These are phyloP conservation scores for Penicillium crystallinum DNA, from an alignment of 495 filamentous ascomycete species.

Conservation along the genomic window DNA sequence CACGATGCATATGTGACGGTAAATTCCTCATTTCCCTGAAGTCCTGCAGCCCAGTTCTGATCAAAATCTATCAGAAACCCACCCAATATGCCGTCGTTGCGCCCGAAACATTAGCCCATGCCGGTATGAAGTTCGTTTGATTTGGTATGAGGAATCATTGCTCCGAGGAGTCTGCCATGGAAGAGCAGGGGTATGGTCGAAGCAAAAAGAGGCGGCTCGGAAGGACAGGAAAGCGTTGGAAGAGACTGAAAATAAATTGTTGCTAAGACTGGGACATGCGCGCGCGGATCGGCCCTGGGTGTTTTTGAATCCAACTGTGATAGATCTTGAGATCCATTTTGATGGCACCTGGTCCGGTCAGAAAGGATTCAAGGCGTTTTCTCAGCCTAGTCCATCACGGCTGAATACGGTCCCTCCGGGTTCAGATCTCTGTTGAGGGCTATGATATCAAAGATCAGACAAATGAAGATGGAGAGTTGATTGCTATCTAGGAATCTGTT, in stretches of 20 bases:
- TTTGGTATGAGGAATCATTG: constrained; percentile 24
- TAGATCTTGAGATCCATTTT: constrained; percentile 19
- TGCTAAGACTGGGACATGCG: neutral
- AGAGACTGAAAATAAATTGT: neutral
- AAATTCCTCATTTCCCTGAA: constrained; percentile 2
- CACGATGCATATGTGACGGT: constrained; percentile 25
- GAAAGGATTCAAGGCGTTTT: neutral
- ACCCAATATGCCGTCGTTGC: constrained; percentile 21
- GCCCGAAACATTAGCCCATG: constrained; percentile 12
- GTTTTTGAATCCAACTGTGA: constrained; percentile 22
- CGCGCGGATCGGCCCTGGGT: constrained; percentile 1
- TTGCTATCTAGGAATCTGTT: no score
- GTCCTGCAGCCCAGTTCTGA: constrained; percentile 1
- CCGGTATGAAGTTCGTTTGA: constrained; percentile 18
- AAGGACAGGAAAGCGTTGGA: neutral
- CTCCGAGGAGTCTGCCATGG: constrained; percentile 24
- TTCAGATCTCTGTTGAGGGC: no score
- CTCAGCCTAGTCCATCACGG: neutral
- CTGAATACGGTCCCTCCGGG: constrained; percentile 2
- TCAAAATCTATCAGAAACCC: constrained; percentile 8
- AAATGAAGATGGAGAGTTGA: no score
- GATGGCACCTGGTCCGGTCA: neutral
- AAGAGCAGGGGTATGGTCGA: constrained; percentile 21
- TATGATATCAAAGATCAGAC: no score
- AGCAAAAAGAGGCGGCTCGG: constrained; percentile 3